Base-by-base conservation (phyloP, 306 rosid species). In the Acacia melanoxylon region DNA sequence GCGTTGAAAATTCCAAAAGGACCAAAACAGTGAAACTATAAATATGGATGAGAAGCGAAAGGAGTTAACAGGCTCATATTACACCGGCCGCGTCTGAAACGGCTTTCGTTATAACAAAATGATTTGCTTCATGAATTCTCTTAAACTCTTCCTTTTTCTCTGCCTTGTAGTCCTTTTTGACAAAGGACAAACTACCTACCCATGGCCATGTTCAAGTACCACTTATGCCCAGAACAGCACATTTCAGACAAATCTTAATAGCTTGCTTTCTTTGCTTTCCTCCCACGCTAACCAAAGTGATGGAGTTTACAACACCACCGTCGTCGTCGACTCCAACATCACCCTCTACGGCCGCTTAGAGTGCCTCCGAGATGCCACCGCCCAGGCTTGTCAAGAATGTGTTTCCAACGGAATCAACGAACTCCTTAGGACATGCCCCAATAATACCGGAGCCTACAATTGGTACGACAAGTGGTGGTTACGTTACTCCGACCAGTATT, bases 361-460 rank as follows among this genome's bases (percentile, higher is more conserved):
- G 62, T 88, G 91, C 68, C 81, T 80, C 25, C 89, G 87, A 1
- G 87, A 88, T 41, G 29, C 49, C 33, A 5, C 61, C 35, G 3
- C 20, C 1, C 48, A 33, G 12, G 15, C 35, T 2, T 86, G 88
- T 16, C 81, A 46, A 35, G 44, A 48, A 19, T 86, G 83, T 77
- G 87, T 86, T 29, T 52, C 37, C 41, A 8, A 31, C 41, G 85
- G 85, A 9, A 24, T 83, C 48, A 6, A 44, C 13, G 3, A 17
- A 22, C 63, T 63, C 5, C 17, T 16, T 25, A 3, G 20, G 1
- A 40, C 0, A 2, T 85, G 90, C 17, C 88, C 88, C 2, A 31
- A 19, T 12, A 67, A 78, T 25, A 86, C 49, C 22, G 75, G 70
- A n/a, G 77, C 80, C 3, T 12, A 31, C 4, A 68, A 72, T 11